A percentile compares a stretch with the other conserved stretches of the same genome.
Evolutionary conservation across 2,329 filamentous ascomycete species (phyloP).

Genomic region (Leptographium lundbergii): DNA sequence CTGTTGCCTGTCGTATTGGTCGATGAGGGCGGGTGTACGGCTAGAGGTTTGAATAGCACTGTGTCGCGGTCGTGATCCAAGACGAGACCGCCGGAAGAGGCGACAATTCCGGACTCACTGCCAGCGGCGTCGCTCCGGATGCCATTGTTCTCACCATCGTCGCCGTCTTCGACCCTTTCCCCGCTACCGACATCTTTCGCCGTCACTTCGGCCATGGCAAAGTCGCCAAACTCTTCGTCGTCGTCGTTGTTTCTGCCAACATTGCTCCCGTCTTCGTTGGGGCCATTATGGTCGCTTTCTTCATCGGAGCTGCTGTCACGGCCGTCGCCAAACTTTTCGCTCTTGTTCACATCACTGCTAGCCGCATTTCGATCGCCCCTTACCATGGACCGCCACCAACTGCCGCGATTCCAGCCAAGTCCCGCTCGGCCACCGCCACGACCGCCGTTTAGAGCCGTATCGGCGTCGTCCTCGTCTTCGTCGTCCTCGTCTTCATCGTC

Average conservation of each 20-base stretch:
- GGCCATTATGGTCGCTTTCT: slow-evolving; percentile 29
- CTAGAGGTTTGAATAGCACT: slow-evolving; percentile 41
- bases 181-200: not conserved
- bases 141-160: slow-evolving; percentile 5
- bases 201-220: slow-evolving; percentile 47
- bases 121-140: slow-evolving; percentile 2
- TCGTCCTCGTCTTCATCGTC: slow-evolving; percentile 32
- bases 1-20: not conserved
- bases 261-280: slow-evolving; percentile 29
- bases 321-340: slow-evolving; percentile 20
- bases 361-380: slow-evolving; percentile 4
- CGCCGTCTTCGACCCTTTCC: slow-evolving; percentile 13
- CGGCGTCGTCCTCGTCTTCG: slow-evolving; percentile 18
- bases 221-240: slow-evolving; percentile 57
- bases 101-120: not conserved
- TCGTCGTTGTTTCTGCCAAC: slow-evolving; percentile 38
- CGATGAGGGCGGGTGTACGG: slow-evolving; percentile 30
- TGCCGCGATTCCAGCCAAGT: slow-evolving; percentile 20
- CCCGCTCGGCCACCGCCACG: slow-evolving; percentile 16
- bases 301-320: slow-evolving; percentile 25
- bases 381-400: slow-evolving; percentile 24
- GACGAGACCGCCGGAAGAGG: slow-evolving; percentile 8
- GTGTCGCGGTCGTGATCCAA: slow-evolving; percentile 22
- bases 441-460: slow-evolving; percentile 16
- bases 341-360: not conserved